Evolutionary conservation across 768 basidiomycete species (phyloP).

Genomic region (Daedaleopsis nitida): DNA sequence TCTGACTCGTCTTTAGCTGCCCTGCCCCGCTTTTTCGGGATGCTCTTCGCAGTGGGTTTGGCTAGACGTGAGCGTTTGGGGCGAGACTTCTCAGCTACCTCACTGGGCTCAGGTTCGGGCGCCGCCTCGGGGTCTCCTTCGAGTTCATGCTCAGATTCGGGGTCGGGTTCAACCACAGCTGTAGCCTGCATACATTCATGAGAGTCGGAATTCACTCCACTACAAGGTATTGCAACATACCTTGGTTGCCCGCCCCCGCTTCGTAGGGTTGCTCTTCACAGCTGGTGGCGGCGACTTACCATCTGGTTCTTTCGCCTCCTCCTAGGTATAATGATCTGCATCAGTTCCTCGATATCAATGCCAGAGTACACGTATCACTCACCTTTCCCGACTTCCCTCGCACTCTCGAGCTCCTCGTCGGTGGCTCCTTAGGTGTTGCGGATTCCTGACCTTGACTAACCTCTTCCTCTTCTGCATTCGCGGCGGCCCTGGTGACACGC

Average conservation of each 20-base stretch:
- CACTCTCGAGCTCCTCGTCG: neutral
- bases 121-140: neutral
- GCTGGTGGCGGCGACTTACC: no score
- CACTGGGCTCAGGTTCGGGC: neutral
- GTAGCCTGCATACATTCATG: no score
- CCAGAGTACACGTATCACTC: no score
- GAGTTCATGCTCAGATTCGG: neutral
- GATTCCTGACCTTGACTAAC: neutral
- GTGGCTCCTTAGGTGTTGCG: neutral
- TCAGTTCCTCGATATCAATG: no score
- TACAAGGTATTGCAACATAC: neutral
- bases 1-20: neutral
- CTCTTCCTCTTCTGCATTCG: neutral
- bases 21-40: neutral
- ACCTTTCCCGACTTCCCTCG: no score
- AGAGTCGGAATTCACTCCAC: no score
- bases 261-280: neutral
- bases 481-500: neutral
- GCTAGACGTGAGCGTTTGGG: neutral
- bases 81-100: neutral
- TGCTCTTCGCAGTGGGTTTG: neutral
- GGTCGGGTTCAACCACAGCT: neutral
- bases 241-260: neutral
- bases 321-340: neutral
- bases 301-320: neutral